Conservation (phyloP, 768 basidiomycete species). For the Heimioporus sp. region DNA sequence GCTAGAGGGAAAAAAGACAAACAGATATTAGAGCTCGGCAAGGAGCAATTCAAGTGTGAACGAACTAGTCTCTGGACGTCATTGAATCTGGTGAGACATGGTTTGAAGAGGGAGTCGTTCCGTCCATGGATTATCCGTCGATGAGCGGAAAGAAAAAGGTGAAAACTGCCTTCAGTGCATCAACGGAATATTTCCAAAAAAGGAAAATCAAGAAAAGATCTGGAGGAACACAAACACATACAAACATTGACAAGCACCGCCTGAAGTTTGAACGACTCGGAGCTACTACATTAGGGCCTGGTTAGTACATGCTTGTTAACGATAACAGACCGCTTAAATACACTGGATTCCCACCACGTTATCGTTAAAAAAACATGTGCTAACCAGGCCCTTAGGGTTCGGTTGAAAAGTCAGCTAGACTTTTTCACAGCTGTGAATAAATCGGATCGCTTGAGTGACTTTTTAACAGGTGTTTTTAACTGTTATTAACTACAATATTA, state of each 20-base stretch:
- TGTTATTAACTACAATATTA: no score
- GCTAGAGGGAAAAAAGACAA: conserved; percentile 47
- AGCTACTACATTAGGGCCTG: no score
- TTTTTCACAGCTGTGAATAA: no score
- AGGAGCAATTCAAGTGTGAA: conserved; percentile 32
- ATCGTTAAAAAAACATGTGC: no score
- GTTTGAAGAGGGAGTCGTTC: conserved; percentile 30
- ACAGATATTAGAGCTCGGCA: conserved; percentile 36
- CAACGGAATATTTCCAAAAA: conserved; percentile 2
- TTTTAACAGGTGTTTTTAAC: no score
- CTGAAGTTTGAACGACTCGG: no score
- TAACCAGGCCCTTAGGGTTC: no score
- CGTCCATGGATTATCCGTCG: conserved; percentile 22
- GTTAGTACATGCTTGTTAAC: no score
- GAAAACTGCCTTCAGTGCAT: not conserved
- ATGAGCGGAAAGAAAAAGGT: conserved; percentile 1
- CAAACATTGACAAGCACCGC: conserved; percentile 9
- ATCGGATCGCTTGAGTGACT: no score
- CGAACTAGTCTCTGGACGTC: conserved; percentile 90
- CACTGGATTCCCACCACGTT: no score
- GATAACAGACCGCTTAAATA: no score
- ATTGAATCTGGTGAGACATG: conserved; percentile 43
- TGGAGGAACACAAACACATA: conserved; percentile 9
- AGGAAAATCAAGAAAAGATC: conserved; percentile 8
- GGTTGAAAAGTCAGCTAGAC: no score